Percentiles rank a stretch among this genome's conserved stretches.
Evolutionary conservation across 805 yeast species (phyloP).

Genomic region (Debaryomyces castellii): DNA sequence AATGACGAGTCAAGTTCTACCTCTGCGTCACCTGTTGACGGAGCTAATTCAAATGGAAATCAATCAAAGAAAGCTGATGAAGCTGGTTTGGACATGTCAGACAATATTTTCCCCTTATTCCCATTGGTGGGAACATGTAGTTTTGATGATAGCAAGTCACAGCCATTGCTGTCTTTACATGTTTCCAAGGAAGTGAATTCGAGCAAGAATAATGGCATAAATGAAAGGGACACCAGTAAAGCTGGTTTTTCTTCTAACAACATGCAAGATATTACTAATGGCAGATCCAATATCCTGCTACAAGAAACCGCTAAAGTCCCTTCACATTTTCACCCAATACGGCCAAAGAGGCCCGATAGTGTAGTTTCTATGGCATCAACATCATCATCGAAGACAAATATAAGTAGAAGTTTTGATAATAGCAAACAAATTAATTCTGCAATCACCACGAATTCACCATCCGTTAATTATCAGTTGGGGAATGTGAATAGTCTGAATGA

Average conservation of each 20-base stretch:
- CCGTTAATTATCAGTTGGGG: neutral
- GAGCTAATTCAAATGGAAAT: neutral
- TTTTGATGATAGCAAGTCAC: slow-evolving; percentile 34
- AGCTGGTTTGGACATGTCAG: slow-evolving; percentile 14
- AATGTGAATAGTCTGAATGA: neutral
- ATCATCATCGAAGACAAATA: slow-evolving; percentile 21
- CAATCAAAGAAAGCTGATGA: neutral
- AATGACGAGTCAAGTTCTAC: slow-evolving; percentile 1
- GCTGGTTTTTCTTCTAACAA: neutral
- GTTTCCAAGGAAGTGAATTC: neutral
- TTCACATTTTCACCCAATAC: slow-evolving; percentile 20
- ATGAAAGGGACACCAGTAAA: neutral
- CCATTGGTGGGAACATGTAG: slow-evolving; percentile 40
- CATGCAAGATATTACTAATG: slow-evolving; percentile 8
- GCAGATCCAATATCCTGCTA: slow-evolving; percentile 14
- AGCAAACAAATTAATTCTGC: slow-evolving; percentile 8
- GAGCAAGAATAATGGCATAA: neutral
- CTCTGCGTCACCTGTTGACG: slow-evolving; percentile 1
- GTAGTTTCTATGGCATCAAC: slow-evolving; percentile 39
- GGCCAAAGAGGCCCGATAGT: slow-evolving; percentile 40
- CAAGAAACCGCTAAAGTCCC: slow-evolving; percentile 4
- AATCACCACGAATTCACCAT: slow-evolving; percentile 14
- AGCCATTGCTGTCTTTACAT: slow-evolving; percentile 36
- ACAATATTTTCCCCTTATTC: slow-evolving; percentile 40
- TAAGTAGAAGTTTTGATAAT: slow-evolving; percentile 6